phyloP scores from a whole-genome alignment of 2,329 filamentous ascomycete species.

The Zasmidium angulare region DNA sequence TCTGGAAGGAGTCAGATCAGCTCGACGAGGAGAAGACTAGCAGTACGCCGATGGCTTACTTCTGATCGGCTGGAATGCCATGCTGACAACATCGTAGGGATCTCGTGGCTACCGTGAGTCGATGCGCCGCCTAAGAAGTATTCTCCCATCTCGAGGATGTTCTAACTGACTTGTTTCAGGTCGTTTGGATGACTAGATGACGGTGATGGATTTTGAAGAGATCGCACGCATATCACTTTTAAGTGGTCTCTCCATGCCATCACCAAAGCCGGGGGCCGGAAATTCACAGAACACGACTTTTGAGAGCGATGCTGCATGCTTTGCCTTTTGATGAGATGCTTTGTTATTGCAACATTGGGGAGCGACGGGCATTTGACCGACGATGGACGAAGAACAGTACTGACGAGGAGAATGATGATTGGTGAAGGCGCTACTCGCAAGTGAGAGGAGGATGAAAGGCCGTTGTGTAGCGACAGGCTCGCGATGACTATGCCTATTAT shows the following conservation, averaged over 20 bases:
- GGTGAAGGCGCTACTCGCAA: too few relatives aligned
- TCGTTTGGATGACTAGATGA: constrained; percentile 12
- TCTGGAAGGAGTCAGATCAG: constrained; percentile 70
- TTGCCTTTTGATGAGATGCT: not conserved
- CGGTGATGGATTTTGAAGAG: constrained; percentile 7
- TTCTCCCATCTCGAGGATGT: not conserved
- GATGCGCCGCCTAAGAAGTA: not conserved
- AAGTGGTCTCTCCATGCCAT: not conserved
- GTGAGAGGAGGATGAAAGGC: not conserved
- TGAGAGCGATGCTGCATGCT: not conserved
- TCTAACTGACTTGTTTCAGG: constrained; percentile 3
- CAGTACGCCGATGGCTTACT: constrained; percentile 25
- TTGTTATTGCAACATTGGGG: not conserved
- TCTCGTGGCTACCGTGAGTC: constrained; percentile 8
- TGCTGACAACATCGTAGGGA: constrained; percentile 3
- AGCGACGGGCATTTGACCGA: too few relatives aligned
- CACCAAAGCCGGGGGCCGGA: not conserved
- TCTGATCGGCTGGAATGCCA: constrained; percentile 9
- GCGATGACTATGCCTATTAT: not conserved
- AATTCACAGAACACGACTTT: not conserved
- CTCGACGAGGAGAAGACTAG: constrained; percentile 32
- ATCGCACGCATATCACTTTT: not conserved
- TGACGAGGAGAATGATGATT: not conserved
- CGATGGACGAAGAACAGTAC: not conserved
- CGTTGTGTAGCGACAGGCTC: not conserved